Evolutionary conservation across 2,329 filamentous ascomycete species (phyloP), one percentile per base, ranked within the genome.

Genomic region (Curvularia spicifera): DNA sequence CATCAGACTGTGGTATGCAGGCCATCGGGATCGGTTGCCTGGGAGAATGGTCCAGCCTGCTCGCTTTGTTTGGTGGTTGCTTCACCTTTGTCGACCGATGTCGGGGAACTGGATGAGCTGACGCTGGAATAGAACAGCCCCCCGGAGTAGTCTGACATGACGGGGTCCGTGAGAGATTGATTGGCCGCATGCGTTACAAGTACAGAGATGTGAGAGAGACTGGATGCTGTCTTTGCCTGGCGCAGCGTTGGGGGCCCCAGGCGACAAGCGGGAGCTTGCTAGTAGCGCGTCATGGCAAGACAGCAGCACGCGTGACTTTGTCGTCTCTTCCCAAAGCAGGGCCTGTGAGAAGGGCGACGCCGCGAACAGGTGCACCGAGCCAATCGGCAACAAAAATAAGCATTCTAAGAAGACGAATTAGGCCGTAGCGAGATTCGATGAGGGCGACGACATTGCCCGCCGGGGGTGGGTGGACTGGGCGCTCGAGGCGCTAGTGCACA

Each of bases 341-440:
- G 31, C 42, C 10, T 20, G 43, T n/a, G 20, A 22, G 22, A 31
- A 31, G 8, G 9, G 29, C 29, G 29, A 59, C 43, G 53, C 60
- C 57, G 47, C 48, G 26, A 20, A 43, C 58, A 47, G 53, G 35
- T 52, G 29, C 13, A 26, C 35, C 35, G 13, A 31, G 58, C 63
- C 63, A 66, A 61, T 65, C 61, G 63, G 59, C 56, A 57, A 15
- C 20, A 28, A 33, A 26, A 28, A 48, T 20, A 45, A 47, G 46
- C 44, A 24, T 33, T 53, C 43, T 20, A 33, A 49, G 35, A 28
- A 22, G 35, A 54, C 47, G 40, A 49, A 31, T 54, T 48, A 44
- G 52, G 42, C 35, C 26, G 56, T 49, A 42, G 57, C 57, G 29
- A 42, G 43, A 49, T 22, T 42, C 54, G 57, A 51, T 24, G 49